Evolutionary conservation across 2,329 filamentous ascomycete genomes (phyloP).

Genomic region (Fusarium sp.): DNA sequence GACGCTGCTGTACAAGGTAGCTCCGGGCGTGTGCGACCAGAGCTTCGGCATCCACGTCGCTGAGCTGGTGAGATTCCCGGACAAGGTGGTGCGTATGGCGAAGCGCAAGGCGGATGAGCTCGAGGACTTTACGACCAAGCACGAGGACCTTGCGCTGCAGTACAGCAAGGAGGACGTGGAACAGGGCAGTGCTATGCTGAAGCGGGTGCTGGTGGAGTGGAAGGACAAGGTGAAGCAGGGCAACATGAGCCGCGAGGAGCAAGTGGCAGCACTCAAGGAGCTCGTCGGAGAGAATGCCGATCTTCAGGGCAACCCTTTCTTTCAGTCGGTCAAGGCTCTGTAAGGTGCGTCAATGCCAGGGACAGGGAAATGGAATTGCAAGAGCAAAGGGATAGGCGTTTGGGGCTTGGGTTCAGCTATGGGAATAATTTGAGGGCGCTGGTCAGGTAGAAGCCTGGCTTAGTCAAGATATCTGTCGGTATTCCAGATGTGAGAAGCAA

Average conservation of each 20-base stretch:
- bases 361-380: background rate
- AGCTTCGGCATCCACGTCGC: constrained; percentile 99
- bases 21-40: constrained; percentile 95
- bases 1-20: constrained; percentile 95
- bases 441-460: background rate
- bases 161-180: constrained; percentile 90
- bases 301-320: constrained; percentile 75
- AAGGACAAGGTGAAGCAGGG: constrained; percentile 77
- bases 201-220: constrained; percentile 86
- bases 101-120: constrained; percentile 98
- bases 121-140: constrained; percentile 91
- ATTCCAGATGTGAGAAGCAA: background rate
- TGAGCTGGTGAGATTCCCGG: constrained; percentile 94
- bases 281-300: constrained; percentile 80
- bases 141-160: constrained; percentile 68
- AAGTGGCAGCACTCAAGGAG: constrained; percentile 81
- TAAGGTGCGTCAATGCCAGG: constrained; percentile 44
- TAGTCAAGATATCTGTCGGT: constrained; percentile 6
- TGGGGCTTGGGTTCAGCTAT: constrained; percentile 9
- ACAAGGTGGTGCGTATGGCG: constrained; percentile 99
- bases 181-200: constrained; percentile 85
- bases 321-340: constrained; percentile 71
- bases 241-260: constrained; percentile 77
- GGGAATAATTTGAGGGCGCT: constrained; percentile 19
- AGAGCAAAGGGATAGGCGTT: constrained; percentile 20